phyloP scores from a whole-genome alignment of 1,284 basidiomycete species.

The Sphagnurus paluster region DNA sequence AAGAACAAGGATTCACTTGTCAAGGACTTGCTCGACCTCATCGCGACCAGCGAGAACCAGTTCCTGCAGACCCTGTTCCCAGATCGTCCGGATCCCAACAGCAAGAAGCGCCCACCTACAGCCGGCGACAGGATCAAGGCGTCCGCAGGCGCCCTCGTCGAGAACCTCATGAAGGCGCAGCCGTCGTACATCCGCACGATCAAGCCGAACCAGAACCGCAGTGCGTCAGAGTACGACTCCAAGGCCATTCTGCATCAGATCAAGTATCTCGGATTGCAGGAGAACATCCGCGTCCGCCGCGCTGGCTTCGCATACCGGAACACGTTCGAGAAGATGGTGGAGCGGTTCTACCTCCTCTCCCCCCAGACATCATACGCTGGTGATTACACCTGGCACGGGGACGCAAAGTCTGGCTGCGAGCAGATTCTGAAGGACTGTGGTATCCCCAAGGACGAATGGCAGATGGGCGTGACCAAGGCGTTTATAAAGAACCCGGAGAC shows the following conservation, averaged over 20 bases:
- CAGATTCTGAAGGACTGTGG: conserved; percentile 94
- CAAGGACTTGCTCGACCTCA: conserved; percentile 92
- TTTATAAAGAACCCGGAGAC: conserved; percentile 99
- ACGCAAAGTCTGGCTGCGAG: conserved; percentile 90
- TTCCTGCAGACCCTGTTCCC: conserved; percentile 93
- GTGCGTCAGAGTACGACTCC: conserved; percentile 87
- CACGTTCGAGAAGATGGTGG: conserved; percentile 98
- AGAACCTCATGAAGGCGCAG: conserved; percentile 94
- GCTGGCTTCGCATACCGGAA: conserved; percentile 98
- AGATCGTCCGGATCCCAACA: conserved; percentile 93
- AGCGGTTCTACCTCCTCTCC: conserved; percentile 95
- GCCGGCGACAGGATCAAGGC: conserved; percentile 98
- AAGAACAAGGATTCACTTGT: conserved; percentile 99
- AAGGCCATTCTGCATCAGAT: conserved; percentile 98
- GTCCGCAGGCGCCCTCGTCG: conserved; percentile 93
- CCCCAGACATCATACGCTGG: conserved; percentile 97
- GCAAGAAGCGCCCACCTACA: conserved; percentile 97
- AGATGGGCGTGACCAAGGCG: conserved; percentile 98
- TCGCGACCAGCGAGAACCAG: conserved; percentile 76
- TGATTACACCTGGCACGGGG: conserved; percentile 97
- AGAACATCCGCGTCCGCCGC: conserved; percentile 96
- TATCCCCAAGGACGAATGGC: conserved; percentile 97
- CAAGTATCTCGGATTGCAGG: conserved; percentile 98
- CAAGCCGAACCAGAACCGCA: conserved; percentile 98
- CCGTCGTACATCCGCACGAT: conserved; percentile 99